Base-by-base conservation (phyloP, 306 rosid species). In the Quercus mongolica region DNA sequence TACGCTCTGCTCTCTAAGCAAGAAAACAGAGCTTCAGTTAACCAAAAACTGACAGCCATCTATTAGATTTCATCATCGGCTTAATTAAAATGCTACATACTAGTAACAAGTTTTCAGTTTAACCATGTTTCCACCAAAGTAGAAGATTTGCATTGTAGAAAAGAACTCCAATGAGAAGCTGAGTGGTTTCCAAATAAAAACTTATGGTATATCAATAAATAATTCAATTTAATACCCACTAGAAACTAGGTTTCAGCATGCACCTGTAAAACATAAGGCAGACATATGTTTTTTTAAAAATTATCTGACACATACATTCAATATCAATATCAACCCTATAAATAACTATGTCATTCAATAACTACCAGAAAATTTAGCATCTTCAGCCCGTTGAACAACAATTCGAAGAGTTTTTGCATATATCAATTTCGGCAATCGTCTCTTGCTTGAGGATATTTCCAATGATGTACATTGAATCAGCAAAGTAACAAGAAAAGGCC, bases 391-490 rank as follows among this genome's bases (percentile, higher is more conserved):
- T 59, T 92, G 99, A 78, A 91, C 90, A 10, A 80, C 85, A 75
- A 84, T 74, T 83, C 97, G 85, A 78, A 94, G 91, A 76, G 95
- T 88, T 88, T 90, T 94, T 7, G 99, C 97, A 87, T 78, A 90
- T 79, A 90, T 82, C 84, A 85, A 74, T 78, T 91, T 94, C 1
- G 97, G 99, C 78, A 75, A 67, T 73, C 90, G 81, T 51, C 92
- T 86, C 90, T 88, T 94, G 85, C 86, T 87, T 18, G 94, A 85
- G 74, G 97, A 92, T 83, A 92, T 84, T 82, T 94, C 99, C 88
- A 26, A 31, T 4, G 95, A 90, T 75, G 85, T 88, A 76, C 91
- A 91, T 78, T 86, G 87, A 82, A 87, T 92, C 30, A 92, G 89
- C 78, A 90, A 28, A 73, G 89, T 88, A 68, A 81, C 57, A 59